Percentiles rank a stretch among this genome's conserved stretches.
Evolutionary conservation across 306 rosid species (phyloP).

Genomic region (Notholithocarpus densiflorus): DNA sequence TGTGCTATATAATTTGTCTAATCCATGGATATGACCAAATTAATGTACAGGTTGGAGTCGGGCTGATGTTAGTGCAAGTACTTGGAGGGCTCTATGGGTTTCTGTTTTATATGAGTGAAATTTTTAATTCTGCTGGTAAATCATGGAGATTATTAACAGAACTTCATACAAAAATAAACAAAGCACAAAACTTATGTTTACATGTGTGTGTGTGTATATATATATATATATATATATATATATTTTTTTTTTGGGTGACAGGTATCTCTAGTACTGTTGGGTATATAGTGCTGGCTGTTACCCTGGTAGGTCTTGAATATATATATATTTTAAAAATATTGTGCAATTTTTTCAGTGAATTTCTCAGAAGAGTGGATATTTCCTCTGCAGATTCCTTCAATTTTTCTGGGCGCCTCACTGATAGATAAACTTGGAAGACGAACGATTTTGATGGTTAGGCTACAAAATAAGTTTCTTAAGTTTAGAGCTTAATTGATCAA

Average conservation of each 20-base stretch:
- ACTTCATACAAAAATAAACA: neutral
- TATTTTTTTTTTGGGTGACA: neutral
- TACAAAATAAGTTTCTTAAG: neutral
- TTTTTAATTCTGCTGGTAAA: constrained; percentile 23
- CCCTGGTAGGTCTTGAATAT: neutral
- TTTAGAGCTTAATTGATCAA: neutral
- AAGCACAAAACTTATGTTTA: neutral
- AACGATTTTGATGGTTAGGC: constrained; percentile 20
- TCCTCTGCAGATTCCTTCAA: constrained; percentile 10
- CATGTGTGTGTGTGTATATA: too few relatives aligned
- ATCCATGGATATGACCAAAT: neutral
- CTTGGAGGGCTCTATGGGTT: constrained; percentile 16
- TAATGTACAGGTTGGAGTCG: constrained; percentile 18
- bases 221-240: too few relatives aligned
- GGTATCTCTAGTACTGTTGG: constrained; percentile 17
- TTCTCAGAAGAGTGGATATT: neutral
- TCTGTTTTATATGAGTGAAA: constrained; percentile 9
- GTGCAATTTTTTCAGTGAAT: neutral
- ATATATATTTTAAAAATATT: neutral
- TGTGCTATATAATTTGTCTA: too few relatives aligned
- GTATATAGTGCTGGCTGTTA: constrained; percentile 6
- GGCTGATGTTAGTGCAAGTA: constrained; percentile 11
- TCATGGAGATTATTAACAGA: neutral
- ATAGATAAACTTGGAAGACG: constrained; percentile 23
- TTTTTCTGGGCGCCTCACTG: constrained; percentile 2